A percentile compares a stretch with the other conserved stretches of the same genome.
These are phyloP conservation scores for Ulvella scutata DNA, from an alignment of 139 green algal species.

Conservation along the genomic window DNA sequence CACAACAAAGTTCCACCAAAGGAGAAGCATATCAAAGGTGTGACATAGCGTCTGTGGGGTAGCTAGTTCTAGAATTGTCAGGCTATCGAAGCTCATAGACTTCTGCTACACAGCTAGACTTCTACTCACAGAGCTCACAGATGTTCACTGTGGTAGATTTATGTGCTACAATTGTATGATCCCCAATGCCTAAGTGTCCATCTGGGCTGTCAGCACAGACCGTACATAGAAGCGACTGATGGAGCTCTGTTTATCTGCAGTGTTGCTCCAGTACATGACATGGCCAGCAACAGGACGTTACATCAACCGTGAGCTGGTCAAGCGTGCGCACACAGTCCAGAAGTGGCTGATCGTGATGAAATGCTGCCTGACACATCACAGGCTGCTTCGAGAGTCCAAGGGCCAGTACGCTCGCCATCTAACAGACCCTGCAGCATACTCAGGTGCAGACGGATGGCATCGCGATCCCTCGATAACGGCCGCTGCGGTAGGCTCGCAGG, in stretches of 20 bases:
- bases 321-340: not conserved
- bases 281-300: not conserved
- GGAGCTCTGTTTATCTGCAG: not conserved
- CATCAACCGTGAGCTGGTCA: not conserved
- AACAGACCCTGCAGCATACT: not conserved
- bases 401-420: not conserved
- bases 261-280: not conserved
- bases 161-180: too few relatives aligned
- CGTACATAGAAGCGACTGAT: too few relatives aligned
- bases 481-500: not conserved
- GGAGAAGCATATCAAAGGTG: conserved; percentile 12
- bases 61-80: too few relatives aligned
- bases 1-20: conserved; percentile 12
- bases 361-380: not conserved
- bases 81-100: too few relatives aligned
- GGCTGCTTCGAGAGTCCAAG: not conserved
- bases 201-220: too few relatives aligned
- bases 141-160: too few relatives aligned
- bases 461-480: not conserved
- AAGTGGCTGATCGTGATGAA: conserved; percentile 2
- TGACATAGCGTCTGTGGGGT: too few relatives aligned
- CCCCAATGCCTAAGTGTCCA: too few relatives aligned
- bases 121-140: too few relatives aligned
- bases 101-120: too few relatives aligned
- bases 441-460: not conserved